Evolutionary conservation across 225 moss, liverwort and hornwort genomes (phyloP), one percentile per base, ranked within the genome.

Genomic region (Marchantia polymorpha): DNA sequence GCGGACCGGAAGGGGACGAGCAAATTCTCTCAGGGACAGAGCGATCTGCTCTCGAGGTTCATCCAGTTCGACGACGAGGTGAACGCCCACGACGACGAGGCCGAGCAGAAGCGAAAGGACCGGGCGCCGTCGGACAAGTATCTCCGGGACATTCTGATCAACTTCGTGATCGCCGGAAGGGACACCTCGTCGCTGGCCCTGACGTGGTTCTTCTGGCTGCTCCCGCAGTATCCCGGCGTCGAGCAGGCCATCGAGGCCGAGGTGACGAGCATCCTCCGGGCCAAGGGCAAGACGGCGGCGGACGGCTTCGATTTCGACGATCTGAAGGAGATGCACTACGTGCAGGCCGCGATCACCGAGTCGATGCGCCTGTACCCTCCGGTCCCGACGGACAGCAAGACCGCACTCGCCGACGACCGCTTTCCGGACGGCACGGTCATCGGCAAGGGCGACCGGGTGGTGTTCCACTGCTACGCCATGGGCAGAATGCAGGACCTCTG

Each of bases 141-240:
- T 31, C 47, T 89, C 19, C 72, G 89, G 39, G 87, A 89, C 49
- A 52, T 83, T 26, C 27, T 86, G 53, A 26, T 87, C 55, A 89
- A 89, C 48, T 89, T 89, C 56, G 75, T 87, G 39, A 72, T 89
- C 10, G 89, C 85, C 23, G 89, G 89, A 22, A 76, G 87, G 2
- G 87, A 89, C 82, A 89, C 85, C 8, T 82, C 82, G 0, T 79
- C 83, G 26, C 12, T 77, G 30, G 81, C 83, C 53, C 64, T 89
- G 50, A 79, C 81, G 27, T 89, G 89, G 87, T 82, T 85, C 26
- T 59, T 89, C 7, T 83, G 83, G 64, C 27, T 25, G 50, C 71
- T 89, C 3, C 82, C 75, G 39, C 2, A 39, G 39, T 30, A 71
- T 49, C 70, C 70, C 2, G 70, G 47, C 14, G 70, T 71, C 27